Evolutionary conservation across 768 basidiomycete genomes (phyloP), one percentile per base, ranked within the genome.

Genomic region (Pulveroboletus sp.): DNA sequence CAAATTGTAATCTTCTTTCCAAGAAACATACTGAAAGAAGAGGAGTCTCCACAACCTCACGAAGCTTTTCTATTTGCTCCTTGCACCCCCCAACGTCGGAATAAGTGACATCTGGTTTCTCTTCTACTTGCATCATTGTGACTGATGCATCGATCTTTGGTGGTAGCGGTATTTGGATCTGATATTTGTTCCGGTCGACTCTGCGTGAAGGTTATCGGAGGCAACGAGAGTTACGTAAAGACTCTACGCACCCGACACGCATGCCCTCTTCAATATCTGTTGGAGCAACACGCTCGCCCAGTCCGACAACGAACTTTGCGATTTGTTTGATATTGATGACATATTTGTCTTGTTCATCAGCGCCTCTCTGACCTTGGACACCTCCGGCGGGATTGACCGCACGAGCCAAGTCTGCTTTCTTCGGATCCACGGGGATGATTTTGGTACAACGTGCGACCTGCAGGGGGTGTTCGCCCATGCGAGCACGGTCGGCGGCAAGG

Each of bases 231-330:
- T 30, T 15, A 15, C 2, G 10, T 9, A 39, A 15, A 5, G n/a
- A 43, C 12, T 15, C 15, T 26, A 57, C 90, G 64, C 64, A 97
- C 95, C 95, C 96, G 36, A 99, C 96, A 47, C 96, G 86, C 96
- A 99, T 99, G n/a, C 96, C 96, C 75, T 99, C 96, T 69, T 99
- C 96, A 46, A 99, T 93, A 73, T 99, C 96, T 3, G 95, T 96
- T 10, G 93, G 90, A 21, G 96, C 91, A 2, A 99, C 93, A 37
- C 93, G 86, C 58, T 99, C 96, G 17, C 93, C 94, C 5, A 99
- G 73, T 17, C 93, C 96, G 38, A 99, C 96, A 9, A 99, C 96
- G 65, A 97, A 98, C 72, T 99, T 99, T 8, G 96, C 96, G 64
- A 98, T 96, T 73, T 99, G 96, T 69, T 97, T 96, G 71, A 99